Base-by-base conservation (phyloP, 2,329 filamentous ascomycete genomes). In the Diaporthe batatas region DNA sequence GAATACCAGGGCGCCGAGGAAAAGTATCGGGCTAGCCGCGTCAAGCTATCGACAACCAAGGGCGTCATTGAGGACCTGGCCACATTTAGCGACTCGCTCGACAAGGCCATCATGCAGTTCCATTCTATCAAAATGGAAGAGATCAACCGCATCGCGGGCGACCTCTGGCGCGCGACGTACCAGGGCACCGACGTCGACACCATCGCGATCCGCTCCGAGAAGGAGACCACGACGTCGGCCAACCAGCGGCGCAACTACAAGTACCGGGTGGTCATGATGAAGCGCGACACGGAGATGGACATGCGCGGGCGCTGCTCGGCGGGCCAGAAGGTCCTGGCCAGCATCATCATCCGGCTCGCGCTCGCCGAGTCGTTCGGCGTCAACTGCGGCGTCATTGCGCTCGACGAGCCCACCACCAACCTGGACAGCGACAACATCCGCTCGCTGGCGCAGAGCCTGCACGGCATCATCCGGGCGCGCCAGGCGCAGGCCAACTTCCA, bases 221-320 rank as follows among this genome's bases (percentile, higher is more conserved):
- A 91, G 77, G 96, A 98, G 81, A 90, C 89, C 59, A 87, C 87
- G 53, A 25, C 69, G 18, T 36, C 65, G 2, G 72, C 49, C 10
- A 83, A 90, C 72, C 92, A 90, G 68, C 95, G 94, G 79, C 91
- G 94, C 78, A 93, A 88, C 75, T 98, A 98, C 88, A 98, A 99
- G 84, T 99, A 99, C 86, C 94, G 96, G 59, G 92, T 99, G 7
- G 95, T 94, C 83, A 99, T 99, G 96, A 91, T 98, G 77, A 99
- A 99, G 85, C 93, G 96, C 80, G 95, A 97, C 79, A 94, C 93
- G 0, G 96, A 99, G 83, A 98, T 99, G 95, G 96, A 99, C 84
- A 99, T 99, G 96, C 94, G 96, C 75, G 97, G 96, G 1, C 94
- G 96, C 71, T 99, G 96, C 87, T 97, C 94, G 77, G 96, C 96